Evolutionary conservation across 169 alveolate genomes (phyloP), one percentile per base, ranked within the genome.

Genomic region (Cryptosporidium muris): DNA sequence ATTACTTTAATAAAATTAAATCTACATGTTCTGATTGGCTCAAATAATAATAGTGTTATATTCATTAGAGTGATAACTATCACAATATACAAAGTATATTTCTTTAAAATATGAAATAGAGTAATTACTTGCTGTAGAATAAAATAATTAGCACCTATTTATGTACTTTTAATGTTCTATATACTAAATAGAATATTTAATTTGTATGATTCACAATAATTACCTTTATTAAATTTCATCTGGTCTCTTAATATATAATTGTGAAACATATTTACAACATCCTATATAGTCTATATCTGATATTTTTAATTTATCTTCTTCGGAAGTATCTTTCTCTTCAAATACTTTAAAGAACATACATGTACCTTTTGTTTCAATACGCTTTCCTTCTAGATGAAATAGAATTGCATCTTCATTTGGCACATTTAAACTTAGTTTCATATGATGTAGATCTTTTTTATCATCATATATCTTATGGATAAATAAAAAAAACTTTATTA

Each of bases 281-380:
- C 85, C 85, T 11, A 58, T 36, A 74, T 14, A 74, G 1, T 54
- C 62, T 9, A 74, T 47, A 34, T 58, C 49, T 45, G 48, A 74
- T 74, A 34, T 38, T 7, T 34, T 60, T 9, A 14, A 47, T 4
- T 52, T 49, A 11, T 34, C 43, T 43, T 38, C 49, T 62, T 43
- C 37, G 43, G 54, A 16, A 45, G 66, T 11, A 58, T 42, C 42
- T 37, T 25, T 25, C 25, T 25, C 25, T 25, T 49, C 64, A 74
- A n/a, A 45, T n/a, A 45, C 34, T 38, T 14, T 37, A 58, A 74
- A 74, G 8, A 74, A 74, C 63, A 74, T 7, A n/a, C 85, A 74
- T 11, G 85, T 74, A 45, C 85, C 85, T 34, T 58, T 51, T 7
- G 85, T 74, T 34, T 74, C 48, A 34, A 74, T 14, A n/a, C 45